Base-by-base conservation (phyloP, 306 rosid genomes). In the Clitoria ternatea region DNA sequence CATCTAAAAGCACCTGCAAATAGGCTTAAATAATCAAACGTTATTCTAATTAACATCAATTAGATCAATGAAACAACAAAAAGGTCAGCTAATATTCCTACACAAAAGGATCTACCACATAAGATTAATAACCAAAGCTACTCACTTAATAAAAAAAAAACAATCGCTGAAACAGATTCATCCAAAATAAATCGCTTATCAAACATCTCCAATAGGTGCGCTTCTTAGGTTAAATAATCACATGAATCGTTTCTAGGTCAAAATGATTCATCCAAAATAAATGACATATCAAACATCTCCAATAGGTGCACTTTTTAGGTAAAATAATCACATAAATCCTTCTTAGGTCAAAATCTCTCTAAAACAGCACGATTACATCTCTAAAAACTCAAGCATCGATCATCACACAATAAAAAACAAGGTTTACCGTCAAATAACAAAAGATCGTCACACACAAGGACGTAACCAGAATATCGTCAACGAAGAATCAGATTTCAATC, bases 401-500 rank as follows among this genome's bases (percentile, higher is more conserved):
- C n/a, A n/a, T n/a, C n/a, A n/a, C n/a, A n/a, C n/a, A n/a, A n/a
- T n/a, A n/a, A n/a, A n/a, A n/a, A n/a, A n/a, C n/a, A 33, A 33
- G 2, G n/a, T 47, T 61, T 30, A 47, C 20, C 6, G 13, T 23
- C 36, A 57, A 59, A 35, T 13, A 10, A 52, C 12, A 4, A 7
- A 61, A 60, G 33, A 19, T 19, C 39, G 14, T 11, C 19, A 60
- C 49, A 19, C 48, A 61, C 9, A 32, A 18, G 22, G 15, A 27
- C 1, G 18, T 0, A 36, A 76, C 20, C 24, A 67, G 23, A 57
- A 45, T 17, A 56, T 2, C 2, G 3, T 42, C 26, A 7, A 59
- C 2, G 19, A 53, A 62, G 1, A 29, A 14, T 61, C 72, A 62
- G 73, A 77, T 77, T 66, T 61, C 10, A 62, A 70, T 62, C 35